These are phyloP conservation scores for Centrapalus pauciflorus DNA, from an alignment of 129 eudicot genomes.

Conservation along the genomic window DNA sequence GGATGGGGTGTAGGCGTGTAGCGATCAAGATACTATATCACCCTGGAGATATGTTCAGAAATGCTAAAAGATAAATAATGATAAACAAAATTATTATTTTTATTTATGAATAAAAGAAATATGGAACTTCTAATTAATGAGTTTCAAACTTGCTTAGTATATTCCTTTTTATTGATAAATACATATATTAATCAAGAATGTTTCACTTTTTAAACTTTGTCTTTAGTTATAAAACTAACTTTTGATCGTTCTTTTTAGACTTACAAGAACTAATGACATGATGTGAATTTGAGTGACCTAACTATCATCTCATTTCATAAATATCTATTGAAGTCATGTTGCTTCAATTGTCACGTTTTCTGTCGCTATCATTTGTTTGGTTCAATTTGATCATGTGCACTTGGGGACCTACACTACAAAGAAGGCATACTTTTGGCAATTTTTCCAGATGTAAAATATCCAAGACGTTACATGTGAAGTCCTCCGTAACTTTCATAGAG, in stretches of 20 bases:
- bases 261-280: background rate
- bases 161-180: background rate
- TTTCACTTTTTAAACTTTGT: background rate
- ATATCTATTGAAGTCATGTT: background rate
- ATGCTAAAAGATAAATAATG: no score
- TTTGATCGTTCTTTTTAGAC: slow-evolving; percentile 8
- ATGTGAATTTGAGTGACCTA: slow-evolving; percentile 10
- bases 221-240: background rate
- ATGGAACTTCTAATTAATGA: background rate
- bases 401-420: no score
- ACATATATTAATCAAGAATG: background rate
- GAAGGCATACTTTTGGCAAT: no score
- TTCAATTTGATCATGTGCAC: background rate
- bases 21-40: no score
- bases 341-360: background rate
- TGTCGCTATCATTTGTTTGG: background rate
- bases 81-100: no score
- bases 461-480: no score
- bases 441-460: no score
- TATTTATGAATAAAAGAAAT: no score
- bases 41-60: no score
- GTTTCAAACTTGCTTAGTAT: background rate
- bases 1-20: no score
- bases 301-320: background rate
- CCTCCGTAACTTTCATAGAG: no score